These are phyloP conservation scores for Leptosphaerulina australis DNA, from an alignment of 2,329 filamentous ascomycete genomes.

Conservation along the genomic window DNA sequence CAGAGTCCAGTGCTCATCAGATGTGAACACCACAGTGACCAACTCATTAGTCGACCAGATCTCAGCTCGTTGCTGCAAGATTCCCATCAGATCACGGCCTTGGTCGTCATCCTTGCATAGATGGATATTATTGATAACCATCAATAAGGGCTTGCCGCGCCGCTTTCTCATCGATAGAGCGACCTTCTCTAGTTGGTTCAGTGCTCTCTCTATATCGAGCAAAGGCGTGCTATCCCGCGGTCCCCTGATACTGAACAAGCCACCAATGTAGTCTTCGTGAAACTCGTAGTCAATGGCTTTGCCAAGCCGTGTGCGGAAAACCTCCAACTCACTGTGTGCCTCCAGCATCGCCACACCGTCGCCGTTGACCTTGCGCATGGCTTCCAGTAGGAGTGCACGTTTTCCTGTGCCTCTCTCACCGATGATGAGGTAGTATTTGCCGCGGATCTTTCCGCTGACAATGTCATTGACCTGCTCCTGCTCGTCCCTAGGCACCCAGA, in stretches of 20 bases:
- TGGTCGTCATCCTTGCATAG: constrained; percentile 88
- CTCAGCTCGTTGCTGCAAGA: constrained; percentile 92
- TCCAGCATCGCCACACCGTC: constrained; percentile 94
- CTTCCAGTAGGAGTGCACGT: constrained; percentile 90
- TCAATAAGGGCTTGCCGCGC: constrained; percentile 71
- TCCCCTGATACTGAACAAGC: constrained; percentile 89
- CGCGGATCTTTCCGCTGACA: constrained; percentile 70
- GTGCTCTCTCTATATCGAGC: constrained; percentile 90
- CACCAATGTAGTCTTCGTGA: constrained; percentile 96
- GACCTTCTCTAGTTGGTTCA: constrained; percentile 97
- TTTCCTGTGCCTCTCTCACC: constrained; percentile 97
- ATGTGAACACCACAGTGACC: constrained; percentile 91
- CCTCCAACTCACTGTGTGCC: constrained; percentile 90
- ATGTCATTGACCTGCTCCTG: constrained; percentile 82
- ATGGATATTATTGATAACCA: constrained; percentile 95
- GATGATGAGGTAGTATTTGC: constrained; percentile 89
- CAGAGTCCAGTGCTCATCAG: constrained; percentile 97
- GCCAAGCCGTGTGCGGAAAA: constrained; percentile 88
- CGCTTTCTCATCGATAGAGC: constrained; percentile 71
- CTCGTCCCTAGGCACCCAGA: constrained; percentile 84
- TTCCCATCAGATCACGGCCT: constrained; percentile 85
- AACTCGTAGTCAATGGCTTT: constrained; percentile 96
- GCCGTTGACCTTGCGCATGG: constrained; percentile 89
- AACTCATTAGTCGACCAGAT: constrained; percentile 92
- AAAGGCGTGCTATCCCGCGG: constrained; percentile 90